phyloP scores from a whole-genome alignment of 345 rosid genomes.

The Hypericum perforatum region DNA sequence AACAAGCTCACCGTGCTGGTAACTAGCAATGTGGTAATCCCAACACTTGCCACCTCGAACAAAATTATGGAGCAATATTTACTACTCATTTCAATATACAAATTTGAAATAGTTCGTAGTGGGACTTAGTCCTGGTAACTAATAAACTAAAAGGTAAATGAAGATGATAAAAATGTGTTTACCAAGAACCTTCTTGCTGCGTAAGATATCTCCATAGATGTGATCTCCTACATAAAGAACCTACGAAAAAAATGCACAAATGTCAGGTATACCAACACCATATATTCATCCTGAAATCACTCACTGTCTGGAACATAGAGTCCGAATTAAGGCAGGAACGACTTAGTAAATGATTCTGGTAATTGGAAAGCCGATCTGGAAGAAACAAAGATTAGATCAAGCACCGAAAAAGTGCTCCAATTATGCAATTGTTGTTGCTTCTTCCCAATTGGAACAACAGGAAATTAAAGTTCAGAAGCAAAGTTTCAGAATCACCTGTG shows the following conservation, averaged over 20 bases:
- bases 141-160: too few species aligned
- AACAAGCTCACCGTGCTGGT: too few species aligned
- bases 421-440: too few species aligned
- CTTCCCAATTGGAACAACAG: too few species aligned
- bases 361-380: neutral
- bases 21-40: too few species aligned
- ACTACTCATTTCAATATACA: too few species aligned
- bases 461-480: too few species aligned
- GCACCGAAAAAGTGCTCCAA: too few species aligned
- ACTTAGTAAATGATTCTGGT: neutral
- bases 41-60: too few species aligned
- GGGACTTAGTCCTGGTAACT: too few species aligned
- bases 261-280: conserved; percentile 8
- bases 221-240: conserved; percentile 98
- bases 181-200: conserved; percentile 96
- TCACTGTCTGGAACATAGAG: neutral
- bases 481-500: conserved; percentile 46
- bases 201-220: conserved; percentile 92
- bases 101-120: too few species aligned
- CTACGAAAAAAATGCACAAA: conserved; percentile 25
- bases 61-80: too few species aligned
- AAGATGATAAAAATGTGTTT: conserved; percentile 12
- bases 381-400: neutral
- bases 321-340: neutral
- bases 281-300: neutral